These are phyloP conservation scores for Epichloe hybrida DNA, from an alignment of 2,329 filamentous ascomycete genomes.

Conservation along the genomic window DNA sequence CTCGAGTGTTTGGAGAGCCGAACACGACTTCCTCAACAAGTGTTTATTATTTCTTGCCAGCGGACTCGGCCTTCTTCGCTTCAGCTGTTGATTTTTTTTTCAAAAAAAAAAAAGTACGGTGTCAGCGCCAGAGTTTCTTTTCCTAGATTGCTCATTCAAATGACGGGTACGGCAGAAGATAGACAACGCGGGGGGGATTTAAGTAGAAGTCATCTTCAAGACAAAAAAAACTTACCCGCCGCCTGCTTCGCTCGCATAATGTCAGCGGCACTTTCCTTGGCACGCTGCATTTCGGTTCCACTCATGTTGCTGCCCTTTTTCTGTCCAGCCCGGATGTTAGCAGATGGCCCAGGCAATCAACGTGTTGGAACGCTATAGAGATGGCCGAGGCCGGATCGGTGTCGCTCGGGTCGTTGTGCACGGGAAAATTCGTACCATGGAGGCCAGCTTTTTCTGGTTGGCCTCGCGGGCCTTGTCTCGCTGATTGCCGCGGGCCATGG, in stretches of 20 bases:
- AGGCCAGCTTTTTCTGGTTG: conserved; percentile 46
- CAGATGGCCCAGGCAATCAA: neutral
- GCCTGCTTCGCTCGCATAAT: conserved; percentile 48
- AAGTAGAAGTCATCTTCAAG: neutral
- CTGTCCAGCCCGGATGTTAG: conserved; percentile 21
- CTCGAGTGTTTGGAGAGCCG: neutral
- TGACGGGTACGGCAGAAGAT: neutral
- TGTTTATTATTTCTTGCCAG: conserved; percentile 15
- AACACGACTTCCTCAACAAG: neutral
- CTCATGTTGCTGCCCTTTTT: conserved; percentile 48
- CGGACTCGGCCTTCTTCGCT: conserved; percentile 31
- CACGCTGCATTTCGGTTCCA: conserved; percentile 61
- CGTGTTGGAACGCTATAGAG: neutral
- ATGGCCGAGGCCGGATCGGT: too few relatives aligned
- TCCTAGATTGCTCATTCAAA: neutral
- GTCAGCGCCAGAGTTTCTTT: neutral
- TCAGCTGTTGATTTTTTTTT: conserved; percentile 27
- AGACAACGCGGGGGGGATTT: neutral
- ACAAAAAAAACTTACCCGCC: conserved; percentile 28
- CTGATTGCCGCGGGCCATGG: conserved; percentile 92
- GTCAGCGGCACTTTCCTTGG: conserved; percentile 53
- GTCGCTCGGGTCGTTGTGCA: neutral
- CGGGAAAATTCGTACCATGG: neutral
- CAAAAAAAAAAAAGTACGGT: neutral
- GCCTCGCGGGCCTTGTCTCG: conserved; percentile 87